Evolutionary conservation across 176 grass and related monocot genomes (phyloP).

Genomic region (Cocos nucifera): DNA sequence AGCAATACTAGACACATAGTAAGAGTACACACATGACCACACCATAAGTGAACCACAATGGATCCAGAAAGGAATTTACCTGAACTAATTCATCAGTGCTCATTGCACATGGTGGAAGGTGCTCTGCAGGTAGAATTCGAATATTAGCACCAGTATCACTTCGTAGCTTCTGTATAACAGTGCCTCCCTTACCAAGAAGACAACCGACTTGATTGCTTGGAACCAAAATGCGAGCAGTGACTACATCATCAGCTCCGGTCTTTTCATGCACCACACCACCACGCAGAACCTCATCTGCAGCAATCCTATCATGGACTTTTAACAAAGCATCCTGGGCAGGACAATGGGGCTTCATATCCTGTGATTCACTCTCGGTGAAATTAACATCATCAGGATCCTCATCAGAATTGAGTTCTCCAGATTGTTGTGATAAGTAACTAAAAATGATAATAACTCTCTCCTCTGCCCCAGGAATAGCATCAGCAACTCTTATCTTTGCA

Average conservation of each 20-base stretch:
- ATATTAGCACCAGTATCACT: slow-evolving; percentile 68
- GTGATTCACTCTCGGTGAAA: slow-evolving; percentile 19
- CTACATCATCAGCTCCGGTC: slow-evolving; percentile 35
- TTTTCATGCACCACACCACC: slow-evolving; percentile 36
- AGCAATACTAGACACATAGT: too few relatives aligned
- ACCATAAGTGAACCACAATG: neutral
- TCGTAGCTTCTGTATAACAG: slow-evolving; percentile 86
- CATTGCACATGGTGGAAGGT: slow-evolving; percentile 76
- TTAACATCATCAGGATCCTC: slow-evolving; percentile 31
- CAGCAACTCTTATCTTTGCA: slow-evolving; percentile 93
- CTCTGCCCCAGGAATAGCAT: slow-evolving; percentile 85
- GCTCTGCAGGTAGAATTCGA: slow-evolving; percentile 62
- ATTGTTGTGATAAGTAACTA: slow-evolving; percentile 43
- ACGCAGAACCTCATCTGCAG: slow-evolving; percentile 56
- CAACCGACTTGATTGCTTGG: slow-evolving; percentile 87
- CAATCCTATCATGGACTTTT: slow-evolving; percentile 95
- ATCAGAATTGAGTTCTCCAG: slow-evolving; percentile 22
- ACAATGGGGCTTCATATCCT: slow-evolving; percentile 48
- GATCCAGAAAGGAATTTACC: slow-evolving; percentile 34
- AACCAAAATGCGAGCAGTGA: slow-evolving; percentile 76
- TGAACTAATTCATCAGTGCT: slow-evolving; percentile 85
- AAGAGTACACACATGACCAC: too few relatives aligned
- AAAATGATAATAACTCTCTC: slow-evolving; percentile 90
- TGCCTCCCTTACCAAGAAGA: slow-evolving; percentile 90
- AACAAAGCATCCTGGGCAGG: slow-evolving; percentile 78